phyloP scores from a whole-genome alignment of 768 basidiomycete species.

The Xerocomellus dryophilus region DNA sequence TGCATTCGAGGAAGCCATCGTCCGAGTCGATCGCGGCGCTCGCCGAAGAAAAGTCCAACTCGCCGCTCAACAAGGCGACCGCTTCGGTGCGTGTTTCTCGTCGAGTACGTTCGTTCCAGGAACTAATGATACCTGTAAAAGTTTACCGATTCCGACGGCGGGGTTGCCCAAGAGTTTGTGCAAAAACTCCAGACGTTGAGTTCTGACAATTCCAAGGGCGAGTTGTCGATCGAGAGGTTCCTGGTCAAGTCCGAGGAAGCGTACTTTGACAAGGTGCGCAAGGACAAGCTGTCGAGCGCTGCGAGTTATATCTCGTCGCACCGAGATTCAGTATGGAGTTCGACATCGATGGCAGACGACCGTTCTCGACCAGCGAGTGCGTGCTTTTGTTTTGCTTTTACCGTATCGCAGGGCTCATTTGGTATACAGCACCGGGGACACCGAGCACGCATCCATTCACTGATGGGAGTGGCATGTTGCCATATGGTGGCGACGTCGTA shows the following conservation, averaged over 20 bases:
- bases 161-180: slow-evolving; percentile 86
- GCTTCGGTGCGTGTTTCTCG: slow-evolving; percentile 56
- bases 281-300: slow-evolving; percentile 82
- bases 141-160: slow-evolving; percentile 94
- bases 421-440: slow-evolving; percentile 33
- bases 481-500: slow-evolving; percentile 57
- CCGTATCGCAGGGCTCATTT: slow-evolving; percentile 11
- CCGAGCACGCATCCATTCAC: slow-evolving; percentile 53
- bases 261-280: slow-evolving; percentile 88
- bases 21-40: slow-evolving; percentile 92
- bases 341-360: slow-evolving; percentile 45
- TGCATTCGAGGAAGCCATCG: slow-evolving; percentile 75
- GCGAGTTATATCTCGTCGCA: slow-evolving; percentile 75
- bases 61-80: slow-evolving; percentile 92
- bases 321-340: slow-evolving; percentile 81
- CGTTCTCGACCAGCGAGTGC: slow-evolving; percentile 76
- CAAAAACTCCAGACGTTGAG: slow-evolving; percentile 75
- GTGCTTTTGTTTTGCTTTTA: slow-evolving; percentile 29
- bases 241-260: slow-evolving; percentile 88
- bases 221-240: slow-evolving; percentile 90
- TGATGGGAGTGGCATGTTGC: slow-evolving; percentile 42
- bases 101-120: neutral
- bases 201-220: slow-evolving; percentile 85
- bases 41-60: slow-evolving; percentile 85
- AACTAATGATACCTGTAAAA: slow-evolving; percentile 27